Evolutionary conservation across 768 basidiomycete genomes (phyloP).

Genomic region (Amyloporia xantha): DNA sequence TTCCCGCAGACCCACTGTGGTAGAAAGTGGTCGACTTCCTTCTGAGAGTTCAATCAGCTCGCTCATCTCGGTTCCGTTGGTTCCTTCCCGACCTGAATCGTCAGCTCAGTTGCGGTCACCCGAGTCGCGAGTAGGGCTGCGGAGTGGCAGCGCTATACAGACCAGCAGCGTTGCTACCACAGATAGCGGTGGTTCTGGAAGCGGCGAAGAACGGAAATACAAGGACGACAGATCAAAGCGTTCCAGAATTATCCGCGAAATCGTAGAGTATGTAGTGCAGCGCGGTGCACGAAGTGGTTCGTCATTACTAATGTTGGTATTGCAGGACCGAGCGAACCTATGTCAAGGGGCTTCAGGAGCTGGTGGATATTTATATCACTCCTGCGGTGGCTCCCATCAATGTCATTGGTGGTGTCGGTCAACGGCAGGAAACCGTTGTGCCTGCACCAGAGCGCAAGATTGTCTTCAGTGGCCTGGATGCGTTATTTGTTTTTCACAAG

Average conservation of each 20-base stretch:
- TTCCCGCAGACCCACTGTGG: constrained; percentile 60
- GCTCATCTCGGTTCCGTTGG: constrained; percentile 31
- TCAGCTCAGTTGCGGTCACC: constrained; percentile 55
- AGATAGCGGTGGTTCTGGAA: constrained; percentile 67
- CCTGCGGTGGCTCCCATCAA: constrained; percentile 70
- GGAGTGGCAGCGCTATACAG: constrained; percentile 53
- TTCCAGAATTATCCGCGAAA: constrained; percentile 80
- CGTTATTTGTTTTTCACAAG: constrained; percentile 86
- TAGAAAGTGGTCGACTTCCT: constrained; percentile 54
- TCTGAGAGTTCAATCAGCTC: constrained; percentile 38
- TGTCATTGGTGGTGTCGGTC: constrained; percentile 61
- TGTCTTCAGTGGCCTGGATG: constrained; percentile 88
- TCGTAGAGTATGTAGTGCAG: constrained; percentile 64
- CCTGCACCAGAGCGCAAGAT: constrained; percentile 82
- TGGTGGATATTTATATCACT: constrained; percentile 92
- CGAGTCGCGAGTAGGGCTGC: constrained; percentile 55
- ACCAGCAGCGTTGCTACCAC: constrained; percentile 72
- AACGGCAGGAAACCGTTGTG: constrained; percentile 77
- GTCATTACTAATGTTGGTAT: no score
- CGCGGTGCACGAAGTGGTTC: no score
- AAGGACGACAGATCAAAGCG: constrained; percentile 89
- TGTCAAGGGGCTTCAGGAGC: constrained; percentile 87
- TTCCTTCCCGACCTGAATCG: constrained; percentile 30
- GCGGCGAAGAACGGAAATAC: constrained; percentile 76
- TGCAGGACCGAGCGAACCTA: constrained; percentile 90